Percentiles rank a stretch among this genome's conserved stretches.
Evolutionary conservation across 495 filamentous ascomycete genomes (phyloP).

Genomic region (Penicillium macrosclerotiorum): DNA sequence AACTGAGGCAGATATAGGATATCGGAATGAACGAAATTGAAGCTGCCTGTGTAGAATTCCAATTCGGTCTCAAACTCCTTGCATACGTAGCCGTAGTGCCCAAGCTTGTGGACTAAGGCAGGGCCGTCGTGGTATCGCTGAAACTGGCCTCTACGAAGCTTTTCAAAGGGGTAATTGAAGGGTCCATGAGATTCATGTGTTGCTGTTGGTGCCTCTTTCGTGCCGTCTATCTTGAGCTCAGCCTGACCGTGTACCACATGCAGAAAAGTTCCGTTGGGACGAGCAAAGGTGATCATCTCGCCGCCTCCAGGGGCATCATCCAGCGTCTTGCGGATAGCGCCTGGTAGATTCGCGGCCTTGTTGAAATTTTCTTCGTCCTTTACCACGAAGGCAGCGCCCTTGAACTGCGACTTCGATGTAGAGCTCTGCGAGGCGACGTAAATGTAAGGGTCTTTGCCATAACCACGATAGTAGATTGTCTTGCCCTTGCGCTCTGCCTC

Average conservation of each 20-base stretch:
- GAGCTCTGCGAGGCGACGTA: constrained; percentile 42
- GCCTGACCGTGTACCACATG: constrained; percentile 24
- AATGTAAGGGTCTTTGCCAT: constrained; percentile 55
- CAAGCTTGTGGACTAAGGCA: constrained; percentile 65
- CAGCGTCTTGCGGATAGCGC: constrained; percentile 14
- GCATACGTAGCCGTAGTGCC: constrained; percentile 62
- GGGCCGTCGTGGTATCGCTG: constrained; percentile 52
- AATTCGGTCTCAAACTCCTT: constrained; percentile 54
- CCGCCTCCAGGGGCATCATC: constrained; percentile 28
- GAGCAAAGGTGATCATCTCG: constrained; percentile 18
- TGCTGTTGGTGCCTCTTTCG: neutral
- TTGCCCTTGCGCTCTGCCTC: constrained; percentile 34
- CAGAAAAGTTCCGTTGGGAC: constrained; percentile 25
- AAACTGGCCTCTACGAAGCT: constrained; percentile 17
- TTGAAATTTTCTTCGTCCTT: constrained; percentile 53
- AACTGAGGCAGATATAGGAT: constrained; percentile 4
- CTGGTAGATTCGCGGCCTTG: constrained; percentile 15
- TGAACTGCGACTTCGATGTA: constrained; percentile 41
- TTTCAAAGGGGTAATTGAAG: constrained; percentile 18
- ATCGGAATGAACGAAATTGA: constrained; percentile 57
- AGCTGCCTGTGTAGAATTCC: constrained; percentile 59
- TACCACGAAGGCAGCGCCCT: constrained; percentile 52
- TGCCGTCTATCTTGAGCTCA: constrained; percentile 6
- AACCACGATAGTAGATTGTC: constrained; percentile 57
- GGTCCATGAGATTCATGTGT: constrained; percentile 11